A percentile compares a stretch with the other conserved stretches of the same genome.
These are phyloP conservation scores for Paecilomyces dactylethromorphus DNA, from an alignment of 2,329 filamentous ascomycete species.

Conservation along the genomic window DNA sequence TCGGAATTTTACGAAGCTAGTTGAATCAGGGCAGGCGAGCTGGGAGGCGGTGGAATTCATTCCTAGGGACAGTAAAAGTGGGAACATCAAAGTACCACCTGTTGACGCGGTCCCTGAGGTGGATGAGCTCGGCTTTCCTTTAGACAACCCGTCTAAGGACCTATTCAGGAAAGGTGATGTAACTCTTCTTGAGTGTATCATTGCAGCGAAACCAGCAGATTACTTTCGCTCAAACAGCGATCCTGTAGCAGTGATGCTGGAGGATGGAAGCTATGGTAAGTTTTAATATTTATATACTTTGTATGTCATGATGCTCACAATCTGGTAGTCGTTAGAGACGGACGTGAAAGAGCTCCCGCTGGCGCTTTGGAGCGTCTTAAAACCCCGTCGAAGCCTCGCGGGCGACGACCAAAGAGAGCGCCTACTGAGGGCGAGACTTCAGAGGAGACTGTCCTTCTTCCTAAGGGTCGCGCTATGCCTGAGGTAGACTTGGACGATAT, in stretches of 20 bases:
- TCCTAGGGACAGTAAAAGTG: constrained; percentile 24
- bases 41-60: constrained; percentile 49
- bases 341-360: constrained; percentile 4
- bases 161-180: constrained; percentile 36
- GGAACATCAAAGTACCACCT: constrained; percentile 18
- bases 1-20: constrained; percentile 47
- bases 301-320: constrained; percentile 5
- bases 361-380: constrained; percentile 6
- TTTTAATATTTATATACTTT: neutral
- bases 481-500: constrained; percentile 7
- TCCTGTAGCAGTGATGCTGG: constrained; percentile 18
- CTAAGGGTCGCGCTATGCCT: neutral
- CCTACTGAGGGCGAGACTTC: neutral
- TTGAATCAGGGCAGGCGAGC: constrained; percentile 41
- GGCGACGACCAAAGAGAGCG: constrained; percentile 4
- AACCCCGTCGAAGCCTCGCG: constrained; percentile 2
- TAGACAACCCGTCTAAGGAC: constrained; percentile 23
- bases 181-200: constrained; percentile 36
- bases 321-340: constrained; percentile 6
- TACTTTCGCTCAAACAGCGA: constrained; percentile 30
- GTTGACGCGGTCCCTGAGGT: constrained; percentile 27
- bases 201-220: constrained; percentile 21
- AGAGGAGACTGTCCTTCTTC: neutral
- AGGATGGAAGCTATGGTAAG: constrained; percentile 27
- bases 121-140: constrained; percentile 45